Percentiles rank a stretch among this genome's conserved stretches.
Evolutionary conservation across 495 filamentous ascomycete genomes (phyloP).

Genomic region (Penicillium paradoxum): DNA sequence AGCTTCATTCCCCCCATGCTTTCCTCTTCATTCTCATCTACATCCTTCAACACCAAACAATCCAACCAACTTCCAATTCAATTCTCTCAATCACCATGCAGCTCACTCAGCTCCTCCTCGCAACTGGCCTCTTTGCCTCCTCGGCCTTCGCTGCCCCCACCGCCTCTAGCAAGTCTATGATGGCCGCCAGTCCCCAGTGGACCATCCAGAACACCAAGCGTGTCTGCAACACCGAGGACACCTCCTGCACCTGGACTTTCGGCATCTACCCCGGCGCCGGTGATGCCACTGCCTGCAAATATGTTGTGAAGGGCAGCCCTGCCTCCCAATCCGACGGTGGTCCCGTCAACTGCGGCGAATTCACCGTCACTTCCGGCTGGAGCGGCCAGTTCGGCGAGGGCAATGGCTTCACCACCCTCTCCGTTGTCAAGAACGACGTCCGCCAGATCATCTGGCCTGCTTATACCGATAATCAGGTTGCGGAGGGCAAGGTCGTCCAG

Average conservation of each 20-base stretch:
- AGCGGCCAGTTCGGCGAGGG: constrained; percentile 50
- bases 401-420: constrained; percentile 51
- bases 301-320: constrained; percentile 35
- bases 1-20: neutral
- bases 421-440: constrained; percentile 34
- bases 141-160: constrained; percentile 36
- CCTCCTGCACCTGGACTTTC: constrained; percentile 45
- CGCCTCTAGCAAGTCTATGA: constrained; percentile 31
- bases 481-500: constrained; percentile 40
- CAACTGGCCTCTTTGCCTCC: constrained; percentile 33
- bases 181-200: constrained; percentile 41
- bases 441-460: constrained; percentile 46
- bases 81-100: constrained; percentile 38
- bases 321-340: constrained; percentile 40
- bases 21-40: neutral
- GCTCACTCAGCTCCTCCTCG: constrained; percentile 35
- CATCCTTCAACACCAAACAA: neutral
- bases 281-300: constrained; percentile 27
- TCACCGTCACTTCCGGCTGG: constrained; percentile 50
- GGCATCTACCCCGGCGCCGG: constrained; percentile 37
- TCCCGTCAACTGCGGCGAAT: constrained; percentile 41
- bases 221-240: constrained; percentile 42
- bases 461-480: constrained; percentile 45
- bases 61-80: neutral
- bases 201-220: constrained; percentile 45